phyloP scores from a whole-genome alignment of 805 yeast species.

The Wickerhamomyces ciferrii region DNA sequence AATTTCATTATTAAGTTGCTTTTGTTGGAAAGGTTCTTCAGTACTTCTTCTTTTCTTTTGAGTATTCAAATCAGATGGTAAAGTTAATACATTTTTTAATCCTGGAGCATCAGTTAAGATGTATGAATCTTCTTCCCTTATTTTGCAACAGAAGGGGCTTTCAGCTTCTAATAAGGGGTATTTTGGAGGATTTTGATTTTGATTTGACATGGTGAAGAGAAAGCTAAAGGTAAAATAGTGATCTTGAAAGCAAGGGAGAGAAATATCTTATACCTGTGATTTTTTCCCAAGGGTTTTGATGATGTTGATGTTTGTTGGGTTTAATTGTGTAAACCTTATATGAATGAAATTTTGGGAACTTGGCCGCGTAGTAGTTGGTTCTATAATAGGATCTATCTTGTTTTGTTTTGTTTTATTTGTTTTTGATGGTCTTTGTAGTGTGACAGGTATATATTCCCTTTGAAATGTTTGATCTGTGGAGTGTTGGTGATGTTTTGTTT shows the following conservation, averaged over 20 bases:
- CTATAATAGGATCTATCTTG: too few relatives aligned
- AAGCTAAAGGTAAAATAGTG: neutral
- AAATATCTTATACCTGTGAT: neutral
- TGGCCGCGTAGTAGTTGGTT: too few relatives aligned
- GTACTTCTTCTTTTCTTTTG: constrained; percentile 17
- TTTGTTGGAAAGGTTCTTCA: constrained; percentile 7
- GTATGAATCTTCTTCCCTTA: constrained; percentile 10
- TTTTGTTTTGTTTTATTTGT: too few relatives aligned
- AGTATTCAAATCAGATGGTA: neutral
- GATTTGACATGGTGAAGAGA: constrained; percentile 1
- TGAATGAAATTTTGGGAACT: neutral
- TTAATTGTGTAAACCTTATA: neutral
- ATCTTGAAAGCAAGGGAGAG: too few relatives aligned
- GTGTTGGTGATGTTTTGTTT: too few relatives aligned
- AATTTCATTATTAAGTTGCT: constrained; percentile 4
- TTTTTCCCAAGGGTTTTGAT: too few relatives aligned
- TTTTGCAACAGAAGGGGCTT: constrained; percentile 15
- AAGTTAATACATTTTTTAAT: constrained; percentile 1
- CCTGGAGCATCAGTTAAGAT: constrained; percentile 2
- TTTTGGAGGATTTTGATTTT: constrained; percentile 15
- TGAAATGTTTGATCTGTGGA: too few relatives aligned
- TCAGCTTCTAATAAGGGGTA: constrained; percentile 14
- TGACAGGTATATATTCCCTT: too few relatives aligned
- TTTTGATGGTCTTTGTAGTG: too few relatives aligned
- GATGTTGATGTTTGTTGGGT: neutral